These are phyloP conservation scores for Coccomyxa sp. DNA, from an alignment of 139 green algal genomes.

Conservation along the genomic window DNA sequence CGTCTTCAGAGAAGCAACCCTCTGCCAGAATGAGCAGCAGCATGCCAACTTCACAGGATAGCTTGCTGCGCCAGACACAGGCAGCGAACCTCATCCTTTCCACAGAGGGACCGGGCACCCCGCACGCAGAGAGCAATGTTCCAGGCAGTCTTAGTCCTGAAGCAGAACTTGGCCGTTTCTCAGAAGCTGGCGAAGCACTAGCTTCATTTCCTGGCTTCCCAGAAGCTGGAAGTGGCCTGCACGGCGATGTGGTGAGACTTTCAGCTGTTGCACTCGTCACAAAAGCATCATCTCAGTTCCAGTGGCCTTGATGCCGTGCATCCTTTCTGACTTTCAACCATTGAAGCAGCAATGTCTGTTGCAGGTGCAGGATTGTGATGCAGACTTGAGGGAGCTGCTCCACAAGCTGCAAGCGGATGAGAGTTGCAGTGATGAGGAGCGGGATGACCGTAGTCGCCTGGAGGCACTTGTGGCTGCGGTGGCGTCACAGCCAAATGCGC, in stretches of 20 bases:
- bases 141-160: no score
- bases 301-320: no score
- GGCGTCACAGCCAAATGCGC: background rate
- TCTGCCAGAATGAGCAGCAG: background rate
- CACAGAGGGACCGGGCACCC: background rate
- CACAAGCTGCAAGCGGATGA: background rate
- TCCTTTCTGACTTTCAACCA: no score
- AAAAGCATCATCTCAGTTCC: no score
- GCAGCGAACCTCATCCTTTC: constrained; percentile 10
- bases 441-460: background rate
- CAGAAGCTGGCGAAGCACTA: no score
- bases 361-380: background rate
- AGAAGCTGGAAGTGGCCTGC: no score
- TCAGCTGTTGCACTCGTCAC: no score
- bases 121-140: no score
- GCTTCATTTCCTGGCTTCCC: no score
- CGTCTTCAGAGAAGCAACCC: background rate
- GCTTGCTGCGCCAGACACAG: constrained; percentile 10
- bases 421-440: background rate
- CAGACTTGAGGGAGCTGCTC: background rate
- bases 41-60: background rate
- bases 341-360: no score
- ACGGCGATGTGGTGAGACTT: no score
- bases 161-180: no score
- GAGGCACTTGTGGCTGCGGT: background rate